These are phyloP conservation scores for Tremellales sp. DNA, from an alignment of 1,284 basidiomycete genomes.

Conservation along the genomic window DNA sequence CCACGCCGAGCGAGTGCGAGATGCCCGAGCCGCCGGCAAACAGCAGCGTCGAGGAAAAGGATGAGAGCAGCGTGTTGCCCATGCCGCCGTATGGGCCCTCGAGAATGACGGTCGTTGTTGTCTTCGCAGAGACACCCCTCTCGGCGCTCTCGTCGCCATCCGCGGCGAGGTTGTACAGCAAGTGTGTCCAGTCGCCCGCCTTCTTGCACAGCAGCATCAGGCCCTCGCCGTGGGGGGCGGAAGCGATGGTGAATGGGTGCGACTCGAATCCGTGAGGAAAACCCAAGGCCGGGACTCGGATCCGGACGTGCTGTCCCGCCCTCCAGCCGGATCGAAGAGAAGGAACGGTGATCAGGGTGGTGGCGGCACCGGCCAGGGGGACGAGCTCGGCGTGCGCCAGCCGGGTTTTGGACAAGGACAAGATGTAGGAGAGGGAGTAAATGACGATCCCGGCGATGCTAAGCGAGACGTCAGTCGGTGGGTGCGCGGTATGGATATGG, in stretches of 20 bases:
- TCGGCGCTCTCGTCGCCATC: constrained; percentile 2
- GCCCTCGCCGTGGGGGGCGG: constrained; percentile 43
- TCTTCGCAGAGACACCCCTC: neutral
- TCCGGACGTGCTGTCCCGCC: constrained; percentile 49
- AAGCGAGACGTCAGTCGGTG: neutral
- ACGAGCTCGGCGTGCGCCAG: constrained; percentile 36
- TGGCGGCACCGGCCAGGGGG: constrained; percentile 33
- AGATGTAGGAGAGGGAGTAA: constrained; percentile 36
- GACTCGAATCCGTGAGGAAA: constrained; percentile 27
- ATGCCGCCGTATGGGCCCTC: constrained; percentile 48
- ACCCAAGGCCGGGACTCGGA: constrained; percentile 41
- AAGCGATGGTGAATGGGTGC: constrained; percentile 51
- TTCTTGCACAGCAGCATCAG: constrained; percentile 43
- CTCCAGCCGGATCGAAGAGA: constrained; percentile 46
- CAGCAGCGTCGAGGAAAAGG: constrained; percentile 44
- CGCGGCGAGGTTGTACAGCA: constrained; percentile 30
- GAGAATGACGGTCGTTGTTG: constrained; percentile 22
- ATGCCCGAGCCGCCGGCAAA: constrained; percentile 48
- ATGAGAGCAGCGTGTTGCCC: constrained; percentile 40
- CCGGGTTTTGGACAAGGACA: constrained; percentile 38
- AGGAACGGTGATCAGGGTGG: constrained; percentile 42
- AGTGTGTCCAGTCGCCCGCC: constrained; percentile 44
- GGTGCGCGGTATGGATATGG: neutral
- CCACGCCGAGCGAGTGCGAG: constrained; percentile 37
- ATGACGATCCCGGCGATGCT: constrained; percentile 58